Conservation (phyloP, 768 basidiomycete genomes). For the Chalciporus chontae region DNA sequence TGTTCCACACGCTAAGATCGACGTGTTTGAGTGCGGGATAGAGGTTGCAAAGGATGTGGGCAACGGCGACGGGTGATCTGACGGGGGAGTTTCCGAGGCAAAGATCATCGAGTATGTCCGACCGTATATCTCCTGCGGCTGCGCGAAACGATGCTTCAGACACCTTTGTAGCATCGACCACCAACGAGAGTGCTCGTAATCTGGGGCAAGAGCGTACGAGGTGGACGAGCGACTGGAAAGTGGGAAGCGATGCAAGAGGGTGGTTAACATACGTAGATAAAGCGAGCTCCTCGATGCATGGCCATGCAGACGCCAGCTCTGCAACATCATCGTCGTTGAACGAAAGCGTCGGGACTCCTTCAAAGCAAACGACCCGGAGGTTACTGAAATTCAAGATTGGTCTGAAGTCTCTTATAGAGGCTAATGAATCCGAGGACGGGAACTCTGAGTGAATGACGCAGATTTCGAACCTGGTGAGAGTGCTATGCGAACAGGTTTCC, state of each 20-base stretch:
- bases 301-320: slow-evolving; percentile 18
- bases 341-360: slow-evolving; percentile 12
- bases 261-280: slow-evolving; percentile 17
- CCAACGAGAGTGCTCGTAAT: slow-evolving; percentile 19
- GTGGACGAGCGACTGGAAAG: slow-evolving; percentile 12
- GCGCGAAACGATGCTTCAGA: neutral
- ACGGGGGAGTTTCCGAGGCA: slow-evolving; percentile 22
- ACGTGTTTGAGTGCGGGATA: slow-evolving; percentile 21
- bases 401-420: slow-evolving; percentile 9
- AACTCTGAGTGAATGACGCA: slow-evolving; percentile 14
- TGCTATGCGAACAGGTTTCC: slow-evolving; percentile 9
- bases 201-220: slow-evolving; percentile 12
- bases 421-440: neutral
- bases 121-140: neutral
- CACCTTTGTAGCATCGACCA: slow-evolving; percentile 18
- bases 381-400: slow-evolving; percentile 14
- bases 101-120: slow-evolving; percentile 7
- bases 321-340: slow-evolving; percentile 16
- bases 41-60: slow-evolving; percentile 9
- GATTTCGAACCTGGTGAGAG: slow-evolving; percentile 12
- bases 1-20: slow-evolving; percentile 18
- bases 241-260: slow-evolving; percentile 17
- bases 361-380: slow-evolving; percentile 15
- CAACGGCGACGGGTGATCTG: slow-evolving; percentile 5
- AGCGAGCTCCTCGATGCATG: slow-evolving; percentile 17